Base-by-base conservation (phyloP, 1,139 yeast genomes). In the Candida sp. region DNA sequence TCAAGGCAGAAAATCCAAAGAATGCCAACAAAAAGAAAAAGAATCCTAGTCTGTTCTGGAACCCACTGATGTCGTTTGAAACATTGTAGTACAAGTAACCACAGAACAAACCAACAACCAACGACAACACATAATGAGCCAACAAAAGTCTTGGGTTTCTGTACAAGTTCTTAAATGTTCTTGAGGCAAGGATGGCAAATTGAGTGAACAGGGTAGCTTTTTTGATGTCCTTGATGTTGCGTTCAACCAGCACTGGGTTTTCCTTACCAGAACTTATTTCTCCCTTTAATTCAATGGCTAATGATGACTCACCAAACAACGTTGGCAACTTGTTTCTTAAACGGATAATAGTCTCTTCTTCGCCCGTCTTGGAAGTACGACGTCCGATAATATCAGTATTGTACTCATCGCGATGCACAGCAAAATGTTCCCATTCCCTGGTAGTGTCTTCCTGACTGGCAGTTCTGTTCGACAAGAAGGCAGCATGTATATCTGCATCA, bases 1-100 rank as follows among this genome's bases (percentile, higher is more conserved):
- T 94, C 63, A 94, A 78, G 0, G 98, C 87, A 1, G 96, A 88
- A 67, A 94, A 94, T 0, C 99, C 99, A 73, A 94, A 93, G 62
- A 93, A 81, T 3, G 98, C 91, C 57, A 94, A 76, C 49, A 93
- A 72, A 67, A 93, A 93, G 77, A 94, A 93, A 69, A 94, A 94
- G 54, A 94, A 75, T 0, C 99, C 99, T 57, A 94, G 76, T 61
- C 99, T 81, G 69, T 94, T 94, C 67, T 94, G 99, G 76, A 94
- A 94, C 0, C 99, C 99, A 63, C 96, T 86, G 52, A 94, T 93
- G 67, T 94, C 97, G 63, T 92, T 88, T 42, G 86, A 77, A 26
- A 93, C 85, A 61, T 91, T 78, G 69, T 87, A 93, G 68, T 94
- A 94, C 41, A 94, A 75, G 49, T 84, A 83, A 0, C 98, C 98